Conservation (phyloP, 148 eudicot species). For the Suaeda aralocaspica region DNA sequence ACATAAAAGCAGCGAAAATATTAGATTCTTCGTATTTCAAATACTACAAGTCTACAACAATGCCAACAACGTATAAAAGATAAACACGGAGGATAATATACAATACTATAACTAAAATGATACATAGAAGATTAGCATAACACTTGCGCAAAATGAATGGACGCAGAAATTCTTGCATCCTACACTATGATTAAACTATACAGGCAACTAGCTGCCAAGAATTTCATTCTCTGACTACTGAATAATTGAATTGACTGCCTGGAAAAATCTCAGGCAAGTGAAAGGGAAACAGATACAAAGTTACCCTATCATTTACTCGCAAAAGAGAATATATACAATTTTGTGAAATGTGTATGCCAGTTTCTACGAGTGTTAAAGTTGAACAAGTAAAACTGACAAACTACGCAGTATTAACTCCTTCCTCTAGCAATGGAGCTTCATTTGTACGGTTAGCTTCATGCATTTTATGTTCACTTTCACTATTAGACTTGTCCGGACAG, state of each 20-base stretch:
- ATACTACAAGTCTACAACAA: too few relatives aligned
- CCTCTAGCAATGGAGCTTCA: slow-evolving; percentile 13
- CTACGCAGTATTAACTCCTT: slow-evolving; percentile 10
- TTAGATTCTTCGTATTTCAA: neutral
- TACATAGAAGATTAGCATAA: neutral
- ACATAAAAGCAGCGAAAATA: neutral
- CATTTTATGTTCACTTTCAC: slow-evolving; percentile 15
- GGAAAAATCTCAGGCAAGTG: neutral
- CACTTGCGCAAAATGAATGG: neutral
- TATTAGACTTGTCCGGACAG: slow-evolving; percentile 25
- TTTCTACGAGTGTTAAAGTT: neutral
- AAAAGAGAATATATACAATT: slow-evolving; percentile 25
- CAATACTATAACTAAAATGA: neutral
- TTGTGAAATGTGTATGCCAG: neutral
- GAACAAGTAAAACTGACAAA: neutral
- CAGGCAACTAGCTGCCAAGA: neutral
- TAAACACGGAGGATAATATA: too few relatives aligned
- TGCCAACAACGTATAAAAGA: too few relatives aligned
- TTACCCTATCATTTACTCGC: slow-evolving; percentile 12
- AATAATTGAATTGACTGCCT: slow-evolving; percentile 11
- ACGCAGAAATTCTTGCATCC: slow-evolving; percentile 2
- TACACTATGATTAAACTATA: slow-evolving; percentile 7
- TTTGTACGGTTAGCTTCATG: neutral
- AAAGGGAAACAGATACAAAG: neutral
- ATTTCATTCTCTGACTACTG: neutral